phyloP scores from a whole-genome alignment of 495 filamentous ascomycete species.

The Friedmanniomyces simplex region DNA sequence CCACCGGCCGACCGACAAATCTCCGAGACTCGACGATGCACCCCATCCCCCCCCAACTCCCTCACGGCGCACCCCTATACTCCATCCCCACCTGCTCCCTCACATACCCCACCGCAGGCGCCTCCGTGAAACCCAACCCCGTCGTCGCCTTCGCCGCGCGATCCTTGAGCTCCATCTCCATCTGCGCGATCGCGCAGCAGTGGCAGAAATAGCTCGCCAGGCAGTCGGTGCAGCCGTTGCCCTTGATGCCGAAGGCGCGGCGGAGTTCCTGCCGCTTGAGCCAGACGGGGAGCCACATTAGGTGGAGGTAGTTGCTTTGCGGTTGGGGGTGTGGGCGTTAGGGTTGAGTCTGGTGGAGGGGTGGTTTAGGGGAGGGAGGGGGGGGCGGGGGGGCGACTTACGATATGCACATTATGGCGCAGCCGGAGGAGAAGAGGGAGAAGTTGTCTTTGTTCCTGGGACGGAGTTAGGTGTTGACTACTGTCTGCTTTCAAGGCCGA shows the following conservation, averaged over 20 bases:
- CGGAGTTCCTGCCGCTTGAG: not conserved
- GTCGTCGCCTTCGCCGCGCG: not conserved
- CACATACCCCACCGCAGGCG: not conserved
- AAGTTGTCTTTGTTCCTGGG: not conserved
- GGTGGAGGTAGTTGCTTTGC: not conserved
- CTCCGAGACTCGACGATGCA: too few relatives aligned
- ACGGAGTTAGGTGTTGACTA: not conserved
- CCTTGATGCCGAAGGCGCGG: not conserved
- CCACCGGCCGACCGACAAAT: too few relatives aligned
- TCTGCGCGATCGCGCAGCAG: not conserved
- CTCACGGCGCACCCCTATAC: not conserved
- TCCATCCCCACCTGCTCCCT: not conserved
- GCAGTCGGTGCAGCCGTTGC: slow-evolving; percentile 2
- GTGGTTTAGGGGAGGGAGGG: too few relatives aligned
- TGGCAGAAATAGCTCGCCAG: not conserved
- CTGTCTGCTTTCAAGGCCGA: too few relatives aligned
- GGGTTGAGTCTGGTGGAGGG: too few relatives aligned
- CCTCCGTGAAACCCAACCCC: not conserved
- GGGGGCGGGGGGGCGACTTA: too few relatives aligned
- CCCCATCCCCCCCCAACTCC: too few relatives aligned
- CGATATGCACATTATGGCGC: not conserved
- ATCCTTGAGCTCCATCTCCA: slow-evolving; percentile 2
- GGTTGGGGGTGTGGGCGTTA: too few relatives aligned
- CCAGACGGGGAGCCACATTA: not conserved
- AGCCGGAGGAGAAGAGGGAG: not conserved